phyloP scores from a whole-genome alignment of 2,329 filamentous ascomycete genomes.

The Lasiodiplodia citricola region DNA sequence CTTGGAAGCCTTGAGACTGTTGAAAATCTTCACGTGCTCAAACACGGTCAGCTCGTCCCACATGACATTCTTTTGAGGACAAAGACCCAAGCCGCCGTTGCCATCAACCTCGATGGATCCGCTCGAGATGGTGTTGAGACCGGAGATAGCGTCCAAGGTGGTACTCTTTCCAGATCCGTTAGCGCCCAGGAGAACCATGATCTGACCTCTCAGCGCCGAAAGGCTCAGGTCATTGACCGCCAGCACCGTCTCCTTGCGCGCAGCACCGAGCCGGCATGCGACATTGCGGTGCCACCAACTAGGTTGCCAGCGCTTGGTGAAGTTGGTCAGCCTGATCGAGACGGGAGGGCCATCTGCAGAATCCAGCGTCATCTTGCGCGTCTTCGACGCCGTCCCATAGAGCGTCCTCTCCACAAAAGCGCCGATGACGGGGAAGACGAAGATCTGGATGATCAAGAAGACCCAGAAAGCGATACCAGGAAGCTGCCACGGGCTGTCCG shows the following conservation, averaged over 20 bases:
- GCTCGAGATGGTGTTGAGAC: constrained; percentile 75
- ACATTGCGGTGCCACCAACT: constrained; percentile 62
- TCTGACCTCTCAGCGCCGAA: constrained; percentile 75
- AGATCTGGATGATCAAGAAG: constrained; percentile 76
- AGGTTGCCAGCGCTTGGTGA: constrained; percentile 80
- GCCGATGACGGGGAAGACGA: constrained; percentile 77
- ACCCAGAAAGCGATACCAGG: constrained; percentile 79
- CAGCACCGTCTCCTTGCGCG: constrained; percentile 67
- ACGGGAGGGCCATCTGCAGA: constrained; percentile 28
- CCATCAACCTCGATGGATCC: constrained; percentile 80
- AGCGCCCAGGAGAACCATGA: constrained; percentile 83
- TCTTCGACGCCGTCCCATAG: constrained; percentile 73
- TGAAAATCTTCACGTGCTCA: constrained; percentile 86
- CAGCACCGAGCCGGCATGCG: constrained; percentile 53
- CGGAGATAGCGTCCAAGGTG: constrained; percentile 85
- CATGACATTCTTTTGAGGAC: constrained; percentile 91
- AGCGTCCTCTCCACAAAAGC: constrained; percentile 74
- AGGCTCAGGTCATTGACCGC: constrained; percentile 79
- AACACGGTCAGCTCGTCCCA: constrained; percentile 88
- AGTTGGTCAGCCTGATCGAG: constrained; percentile 68
- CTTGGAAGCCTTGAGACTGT: constrained; percentile 73
- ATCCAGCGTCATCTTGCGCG: constrained; percentile 49
- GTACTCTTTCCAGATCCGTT: constrained; percentile 93
- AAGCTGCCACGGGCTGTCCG: constrained; percentile 63
- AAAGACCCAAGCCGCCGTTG: constrained; percentile 80